These are phyloP conservation scores for Phaeosphaeria sp. DNA, from an alignment of 2,329 filamentous ascomycete species.

Conservation along the genomic window DNA sequence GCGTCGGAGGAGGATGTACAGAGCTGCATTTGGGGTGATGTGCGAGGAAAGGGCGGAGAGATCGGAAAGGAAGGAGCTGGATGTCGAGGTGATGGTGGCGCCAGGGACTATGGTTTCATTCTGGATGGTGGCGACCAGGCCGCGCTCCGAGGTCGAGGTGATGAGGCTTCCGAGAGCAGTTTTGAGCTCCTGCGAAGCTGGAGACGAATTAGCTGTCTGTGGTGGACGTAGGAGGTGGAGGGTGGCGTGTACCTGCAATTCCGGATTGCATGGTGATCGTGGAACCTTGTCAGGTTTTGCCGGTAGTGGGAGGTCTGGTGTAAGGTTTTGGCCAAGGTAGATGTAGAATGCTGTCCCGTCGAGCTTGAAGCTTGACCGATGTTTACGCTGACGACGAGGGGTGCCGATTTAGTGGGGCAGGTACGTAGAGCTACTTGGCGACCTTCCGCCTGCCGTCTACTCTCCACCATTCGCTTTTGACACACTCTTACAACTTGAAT, in stretches of 20 bases:
- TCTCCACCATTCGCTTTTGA: not conserved
- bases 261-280: conserved; percentile 73
- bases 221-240: not conserved
- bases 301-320: not conserved
- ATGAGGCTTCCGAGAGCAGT: conserved; percentile 75
- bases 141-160: conserved; percentile 67
- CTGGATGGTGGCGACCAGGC: conserved; percentile 72
- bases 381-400: conserved; percentile 32
- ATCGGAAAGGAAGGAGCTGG: conserved; percentile 68
- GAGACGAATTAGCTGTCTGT: conserved; percentile 18
- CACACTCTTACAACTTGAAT: not conserved
- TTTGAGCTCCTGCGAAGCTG: conserved; percentile 77
- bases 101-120: conserved; percentile 71
- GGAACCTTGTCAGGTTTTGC: not conserved
- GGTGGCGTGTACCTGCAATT: conserved; percentile 66
- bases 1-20: conserved; percentile 78
- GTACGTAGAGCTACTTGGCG: conserved; percentile 21
- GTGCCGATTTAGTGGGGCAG: conserved; percentile 28
- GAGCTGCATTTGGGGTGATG: conserved; percentile 69
- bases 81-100: conserved; percentile 58
- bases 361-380: conserved; percentile 9
- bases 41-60: conserved; percentile 67
- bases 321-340: not conserved
- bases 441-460: not conserved
- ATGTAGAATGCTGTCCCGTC: not conserved